A percentile compares a stretch with the other conserved stretches of the same genome.
These are phyloP conservation scores for Phanerodontia chrysosporium DNA, from an alignment of 768 basidiomycete genomes.

Conservation along the genomic window DNA sequence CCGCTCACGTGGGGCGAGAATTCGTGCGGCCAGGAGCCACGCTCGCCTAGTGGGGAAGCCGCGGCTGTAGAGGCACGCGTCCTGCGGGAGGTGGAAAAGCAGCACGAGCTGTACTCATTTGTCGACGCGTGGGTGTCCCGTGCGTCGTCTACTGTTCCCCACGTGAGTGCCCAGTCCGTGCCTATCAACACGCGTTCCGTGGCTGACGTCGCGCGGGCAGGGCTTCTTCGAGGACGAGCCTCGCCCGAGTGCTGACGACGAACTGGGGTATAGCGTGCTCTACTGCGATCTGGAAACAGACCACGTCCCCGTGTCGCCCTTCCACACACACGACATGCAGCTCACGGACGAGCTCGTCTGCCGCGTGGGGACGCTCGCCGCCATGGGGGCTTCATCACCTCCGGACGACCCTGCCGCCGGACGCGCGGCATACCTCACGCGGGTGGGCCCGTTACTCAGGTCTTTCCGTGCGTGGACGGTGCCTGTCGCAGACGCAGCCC, in stretches of 20 bases:
- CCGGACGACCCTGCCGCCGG: background rate
- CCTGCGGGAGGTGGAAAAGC: background rate
- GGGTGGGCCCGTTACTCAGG: conserved; percentile 2
- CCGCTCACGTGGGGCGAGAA: background rate
- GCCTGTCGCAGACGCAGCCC: conserved; percentile 14
- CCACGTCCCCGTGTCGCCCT: conserved; percentile 5
- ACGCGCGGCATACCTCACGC: background rate
- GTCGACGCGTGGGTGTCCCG: background rate
- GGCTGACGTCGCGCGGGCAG: conserved; percentile 11
- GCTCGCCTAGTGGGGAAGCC: background rate
- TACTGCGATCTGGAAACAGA: conserved; percentile 2
- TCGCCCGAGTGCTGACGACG: conserved; percentile 5
- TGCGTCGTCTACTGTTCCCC: background rate
- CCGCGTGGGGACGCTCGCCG: background rate
- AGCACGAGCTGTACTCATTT: background rate
- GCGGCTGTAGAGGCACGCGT: background rate
- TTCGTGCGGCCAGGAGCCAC: background rate
- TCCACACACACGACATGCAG: conserved; percentile 4
- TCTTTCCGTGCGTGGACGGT: background rate
- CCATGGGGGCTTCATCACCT: background rate
- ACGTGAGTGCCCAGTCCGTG: background rate
- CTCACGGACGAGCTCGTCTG: background rate
- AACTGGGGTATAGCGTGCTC: conserved; percentile 10
- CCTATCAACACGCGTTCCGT: background rate
- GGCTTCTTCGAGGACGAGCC: conserved; percentile 2